Conservation (phyloP, 306 rosid species). For the Comarum palustre region DNA sequence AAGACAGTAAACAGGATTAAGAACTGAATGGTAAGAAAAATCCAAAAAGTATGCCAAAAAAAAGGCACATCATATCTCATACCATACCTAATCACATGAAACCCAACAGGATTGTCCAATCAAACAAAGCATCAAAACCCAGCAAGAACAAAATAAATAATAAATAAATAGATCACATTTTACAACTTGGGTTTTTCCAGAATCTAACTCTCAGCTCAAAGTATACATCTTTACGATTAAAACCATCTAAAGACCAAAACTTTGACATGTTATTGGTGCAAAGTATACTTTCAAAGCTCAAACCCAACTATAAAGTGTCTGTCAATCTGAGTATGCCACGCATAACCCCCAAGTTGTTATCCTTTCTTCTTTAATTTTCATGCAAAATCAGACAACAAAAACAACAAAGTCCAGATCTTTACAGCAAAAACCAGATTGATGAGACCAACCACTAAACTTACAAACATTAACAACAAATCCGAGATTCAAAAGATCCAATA, state of each 20-base stretch:
- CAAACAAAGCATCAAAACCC: neutral
- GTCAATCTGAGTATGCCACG: neutral
- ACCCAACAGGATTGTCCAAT: neutral
- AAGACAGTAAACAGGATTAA: neutral
- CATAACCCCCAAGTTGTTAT: neutral
- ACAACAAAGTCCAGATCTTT: neutral
- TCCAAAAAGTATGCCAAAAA: neutral
- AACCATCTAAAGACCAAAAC: neutral
- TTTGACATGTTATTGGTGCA: neutral
- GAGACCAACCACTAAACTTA: neutral
- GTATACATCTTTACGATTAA: neutral
- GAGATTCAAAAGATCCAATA: neutral
- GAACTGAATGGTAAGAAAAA: neutral
- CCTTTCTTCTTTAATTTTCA: neutral
- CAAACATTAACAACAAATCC: neutral
- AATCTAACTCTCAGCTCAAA: conserved; percentile 1
- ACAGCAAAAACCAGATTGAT: neutral
- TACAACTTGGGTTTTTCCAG: neutral
- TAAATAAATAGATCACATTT: neutral
- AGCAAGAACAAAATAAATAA: neutral
- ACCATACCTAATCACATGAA: neutral
- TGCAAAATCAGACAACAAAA: neutral
- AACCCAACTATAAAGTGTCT: neutral
- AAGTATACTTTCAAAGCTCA: neutral
- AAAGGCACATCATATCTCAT: neutral